phyloP scores from a whole-genome alignment of 257 asterid species.

The Knoxia roxburghii region DNA sequence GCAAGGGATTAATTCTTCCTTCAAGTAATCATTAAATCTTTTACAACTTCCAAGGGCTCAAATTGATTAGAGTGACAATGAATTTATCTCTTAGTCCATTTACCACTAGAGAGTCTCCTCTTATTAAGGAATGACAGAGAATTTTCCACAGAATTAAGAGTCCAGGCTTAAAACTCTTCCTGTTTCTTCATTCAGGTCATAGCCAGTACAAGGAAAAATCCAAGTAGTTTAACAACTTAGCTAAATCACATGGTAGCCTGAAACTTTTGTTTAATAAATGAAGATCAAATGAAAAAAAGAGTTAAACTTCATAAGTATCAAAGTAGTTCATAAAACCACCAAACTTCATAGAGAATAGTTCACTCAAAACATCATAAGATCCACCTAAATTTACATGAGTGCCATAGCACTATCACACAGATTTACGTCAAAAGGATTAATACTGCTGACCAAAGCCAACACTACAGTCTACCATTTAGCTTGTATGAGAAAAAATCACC shows the following conservation, averaged over 20 bases:
- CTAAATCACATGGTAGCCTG: not conserved
- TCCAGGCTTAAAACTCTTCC: not conserved
- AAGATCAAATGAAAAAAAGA: not conserved
- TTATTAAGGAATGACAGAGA: not conserved
- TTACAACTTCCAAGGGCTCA: conserved; percentile 2
- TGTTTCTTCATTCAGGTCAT: not conserved
- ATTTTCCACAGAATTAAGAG: not conserved
- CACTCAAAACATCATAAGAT: not conserved
- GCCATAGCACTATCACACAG: not conserved
- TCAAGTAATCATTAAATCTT: not conserved
- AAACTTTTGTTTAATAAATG: not conserved
- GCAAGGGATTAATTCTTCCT: not conserved
- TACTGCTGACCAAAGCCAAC: not conserved
- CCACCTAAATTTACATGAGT: not conserved
- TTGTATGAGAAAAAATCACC: not conserved
- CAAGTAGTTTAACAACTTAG: not conserved
- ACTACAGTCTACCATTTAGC: not conserved
- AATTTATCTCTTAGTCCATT: not conserved
- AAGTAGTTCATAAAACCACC: not conserved
- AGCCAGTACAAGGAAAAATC: not conserved
- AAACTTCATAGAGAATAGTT: not conserved
- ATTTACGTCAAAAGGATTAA: not conserved
- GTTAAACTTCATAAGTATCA: not conserved
- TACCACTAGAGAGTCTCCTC: not conserved
- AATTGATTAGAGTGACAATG: not conserved